Evolutionary conservation across 345 rosid species (phyloP).

Genomic region (Viola odorata): DNA sequence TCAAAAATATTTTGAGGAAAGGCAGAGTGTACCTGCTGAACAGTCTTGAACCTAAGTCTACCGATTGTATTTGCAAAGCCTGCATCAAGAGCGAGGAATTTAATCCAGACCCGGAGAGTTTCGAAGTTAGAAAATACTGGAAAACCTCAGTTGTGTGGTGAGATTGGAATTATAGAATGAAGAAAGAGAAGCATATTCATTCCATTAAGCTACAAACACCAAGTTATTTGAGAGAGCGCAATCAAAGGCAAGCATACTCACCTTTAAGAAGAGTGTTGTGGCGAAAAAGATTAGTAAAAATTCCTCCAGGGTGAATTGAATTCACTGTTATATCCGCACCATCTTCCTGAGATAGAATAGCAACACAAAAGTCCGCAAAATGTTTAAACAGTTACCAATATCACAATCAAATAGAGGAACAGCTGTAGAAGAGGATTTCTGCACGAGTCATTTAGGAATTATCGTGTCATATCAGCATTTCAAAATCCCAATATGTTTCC

Average conservation of each 20-base stretch:
- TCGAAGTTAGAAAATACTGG: background rate
- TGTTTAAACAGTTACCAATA: background rate
- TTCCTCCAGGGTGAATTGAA: conserved; percentile 67
- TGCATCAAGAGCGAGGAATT: conserved; percentile 22
- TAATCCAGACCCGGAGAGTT: conserved; percentile 1
- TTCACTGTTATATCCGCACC: conserved; percentile 51
- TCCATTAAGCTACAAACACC: background rate
- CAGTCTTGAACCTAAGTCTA: conserved; percentile 35
- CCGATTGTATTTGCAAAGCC: conserved; percentile 33
- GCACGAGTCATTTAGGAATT: background rate
- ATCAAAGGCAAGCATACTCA: conserved; percentile 13
- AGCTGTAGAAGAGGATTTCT: background rate
- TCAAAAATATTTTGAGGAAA: too few species aligned
- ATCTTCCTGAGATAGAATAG: conserved; percentile 37
- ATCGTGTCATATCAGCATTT: background rate
- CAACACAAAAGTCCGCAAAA: background rate
- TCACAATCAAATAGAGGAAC: background rate
- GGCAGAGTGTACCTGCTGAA: conserved; percentile 38
- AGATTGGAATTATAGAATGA: background rate
- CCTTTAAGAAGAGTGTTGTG: conserved; percentile 31
- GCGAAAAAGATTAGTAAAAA: conserved; percentile 51
- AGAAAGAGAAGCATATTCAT: background rate
- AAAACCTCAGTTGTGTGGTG: background rate
- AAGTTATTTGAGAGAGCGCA: background rate
- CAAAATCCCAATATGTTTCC: background rate